Evolutionary conservation across 2,329 filamentous ascomycete species (phyloP).

Genomic region (Alternaria metachromatica): DNA sequence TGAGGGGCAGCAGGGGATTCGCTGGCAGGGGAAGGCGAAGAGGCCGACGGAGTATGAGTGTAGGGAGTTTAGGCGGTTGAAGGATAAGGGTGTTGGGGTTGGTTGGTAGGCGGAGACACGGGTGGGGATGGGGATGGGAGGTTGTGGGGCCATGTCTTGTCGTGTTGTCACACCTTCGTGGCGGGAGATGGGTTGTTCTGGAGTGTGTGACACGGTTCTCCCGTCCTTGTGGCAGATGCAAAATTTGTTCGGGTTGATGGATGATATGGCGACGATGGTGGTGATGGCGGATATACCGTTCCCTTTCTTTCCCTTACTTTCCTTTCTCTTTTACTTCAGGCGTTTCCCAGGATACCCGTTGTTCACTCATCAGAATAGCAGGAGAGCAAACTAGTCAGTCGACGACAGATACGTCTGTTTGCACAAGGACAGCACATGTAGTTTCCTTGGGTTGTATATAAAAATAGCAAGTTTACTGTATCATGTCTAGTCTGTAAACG

Average conservation of each 20-base stretch:
- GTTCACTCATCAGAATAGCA: accelerated
- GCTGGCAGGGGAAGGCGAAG: constrained; percentile 50
- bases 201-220: accelerated
- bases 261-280: neutral
- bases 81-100: constrained; percentile 10
- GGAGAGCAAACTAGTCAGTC: neutral
- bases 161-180: neutral
- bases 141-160: neutral
- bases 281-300: neutral
- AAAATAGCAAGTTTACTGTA: neutral
- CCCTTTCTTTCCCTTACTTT: neutral
- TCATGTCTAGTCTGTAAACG: no score
- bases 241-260: neutral
- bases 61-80: constrained; percentile 28
- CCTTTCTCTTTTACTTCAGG: neutral
- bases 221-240: neutral
- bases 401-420: neutral
- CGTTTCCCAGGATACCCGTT: neutral
- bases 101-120: neutral
- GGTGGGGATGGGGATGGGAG: neutral
- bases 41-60: constrained; percentile 51
- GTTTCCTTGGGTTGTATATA: neutral
- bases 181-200: accelerated
- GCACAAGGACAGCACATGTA: neutral
- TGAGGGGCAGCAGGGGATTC: constrained; percentile 56